A percentile compares a stretch with the other conserved stretches of the same genome.
Evolutionary conservation across 2,329 filamentous ascomycete genomes (phyloP).

Genomic region (Raffaelea albimanens): DNA sequence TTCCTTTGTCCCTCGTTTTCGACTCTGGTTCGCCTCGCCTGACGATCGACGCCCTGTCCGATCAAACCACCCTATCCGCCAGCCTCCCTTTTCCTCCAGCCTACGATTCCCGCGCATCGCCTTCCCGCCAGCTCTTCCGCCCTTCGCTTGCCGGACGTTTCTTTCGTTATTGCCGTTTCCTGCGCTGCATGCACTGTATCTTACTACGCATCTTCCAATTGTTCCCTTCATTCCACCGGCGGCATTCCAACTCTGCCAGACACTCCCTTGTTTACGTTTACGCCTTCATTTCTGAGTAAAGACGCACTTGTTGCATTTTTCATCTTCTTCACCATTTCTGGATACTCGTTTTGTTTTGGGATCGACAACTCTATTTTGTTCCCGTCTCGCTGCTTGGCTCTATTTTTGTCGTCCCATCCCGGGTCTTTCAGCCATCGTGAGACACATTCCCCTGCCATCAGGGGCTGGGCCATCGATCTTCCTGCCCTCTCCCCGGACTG

Average conservation of each 20-base stretch:
- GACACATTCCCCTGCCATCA: constrained; percentile 3
- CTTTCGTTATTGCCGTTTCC: too few species aligned
- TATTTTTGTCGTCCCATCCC: constrained; percentile 1
- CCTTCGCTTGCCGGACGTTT: background rate
- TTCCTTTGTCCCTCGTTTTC: background rate
- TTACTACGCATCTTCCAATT: too few species aligned
- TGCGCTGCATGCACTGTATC: too few species aligned
- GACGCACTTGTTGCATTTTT: too few species aligned
- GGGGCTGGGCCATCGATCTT: background rate
- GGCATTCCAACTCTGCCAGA: too few species aligned
- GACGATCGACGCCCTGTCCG: too few species aligned
- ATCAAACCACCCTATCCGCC: background rate
- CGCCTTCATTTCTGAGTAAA: too few species aligned
- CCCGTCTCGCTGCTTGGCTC: background rate
- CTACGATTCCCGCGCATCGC: background rate
- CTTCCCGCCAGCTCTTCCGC: background rate
- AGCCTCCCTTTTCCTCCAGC: constrained; percentile 1
- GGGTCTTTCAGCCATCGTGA: background rate
- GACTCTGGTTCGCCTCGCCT: background rate
- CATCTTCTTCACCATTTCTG: too few species aligned
- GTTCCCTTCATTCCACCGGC: too few species aligned
- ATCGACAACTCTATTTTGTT: constrained; percentile 9
- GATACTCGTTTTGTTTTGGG: constrained; percentile 2
- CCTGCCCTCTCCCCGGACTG: background rate
- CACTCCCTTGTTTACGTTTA: too few species aligned